phyloP scores from a whole-genome alignment of 2,329 filamentous ascomycete genomes.

The Orbilia javanica region DNA sequence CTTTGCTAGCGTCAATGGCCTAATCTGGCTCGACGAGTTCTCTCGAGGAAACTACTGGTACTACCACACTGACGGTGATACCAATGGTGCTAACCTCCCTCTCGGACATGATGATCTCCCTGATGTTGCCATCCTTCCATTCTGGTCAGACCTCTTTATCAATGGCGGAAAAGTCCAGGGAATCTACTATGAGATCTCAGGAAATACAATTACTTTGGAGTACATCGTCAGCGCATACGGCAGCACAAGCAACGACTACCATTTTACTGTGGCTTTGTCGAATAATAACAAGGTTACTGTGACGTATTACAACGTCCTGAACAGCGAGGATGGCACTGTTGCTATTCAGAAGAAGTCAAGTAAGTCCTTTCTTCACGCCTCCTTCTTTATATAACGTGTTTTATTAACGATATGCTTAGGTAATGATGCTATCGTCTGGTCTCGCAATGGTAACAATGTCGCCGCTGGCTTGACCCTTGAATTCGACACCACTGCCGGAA shows the following conservation, averaged over 20 bases:
- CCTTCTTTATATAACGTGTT: not conserved
- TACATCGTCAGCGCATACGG: conserved; percentile 30
- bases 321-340: conserved; percentile 28
- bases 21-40: conserved; percentile 45
- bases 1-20: conserved; percentile 43
- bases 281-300: conserved; percentile 34
- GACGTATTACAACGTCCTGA: conserved; percentile 24
- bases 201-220: conserved; percentile 29
- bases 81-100: conserved; percentile 36
- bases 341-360: conserved; percentile 45
- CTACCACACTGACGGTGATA: conserved; percentile 33
- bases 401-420: too few species aligned
- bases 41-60: conserved; percentile 32
- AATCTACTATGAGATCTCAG: conserved; percentile 39
- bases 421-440: conserved; percentile 14
- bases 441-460: conserved; percentile 14
- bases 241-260: conserved; percentile 28
- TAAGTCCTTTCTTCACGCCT: conserved; percentile 6
- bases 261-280: conserved; percentile 33
- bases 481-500: conserved; percentile 37
- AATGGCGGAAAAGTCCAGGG: conserved; percentile 32
- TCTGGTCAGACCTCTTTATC: conserved; percentile 41
- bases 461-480: conserved; percentile 3
- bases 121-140: conserved; percentile 51
- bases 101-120: conserved; percentile 29